These are phyloP conservation scores for Sporisorium graminicola DNA, from an alignment of 1,284 basidiomycete genomes.

Conservation along the genomic window DNA sequence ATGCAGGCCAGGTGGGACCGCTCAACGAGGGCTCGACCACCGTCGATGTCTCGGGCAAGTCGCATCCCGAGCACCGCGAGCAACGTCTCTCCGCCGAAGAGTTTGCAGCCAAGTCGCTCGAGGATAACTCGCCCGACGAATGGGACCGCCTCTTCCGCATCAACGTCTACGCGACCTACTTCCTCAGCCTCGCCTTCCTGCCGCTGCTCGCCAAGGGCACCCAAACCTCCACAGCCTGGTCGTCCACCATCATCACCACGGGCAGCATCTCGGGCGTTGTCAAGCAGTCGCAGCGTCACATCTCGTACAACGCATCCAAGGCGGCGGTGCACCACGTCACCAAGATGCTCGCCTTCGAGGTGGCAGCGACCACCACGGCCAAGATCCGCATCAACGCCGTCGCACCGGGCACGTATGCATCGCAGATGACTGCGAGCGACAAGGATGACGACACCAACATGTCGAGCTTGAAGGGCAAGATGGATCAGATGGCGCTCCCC, in stretches of 20 bases:
- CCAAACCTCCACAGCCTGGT: conserved; percentile 40
- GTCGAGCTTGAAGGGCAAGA: conserved; percentile 46
- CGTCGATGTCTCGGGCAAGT: conserved; percentile 34
- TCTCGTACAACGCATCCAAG: conserved; percentile 59
- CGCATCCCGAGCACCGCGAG: conserved; percentile 50
- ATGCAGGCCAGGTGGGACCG: conserved; percentile 53
- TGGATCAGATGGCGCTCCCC: conserved; percentile 48
- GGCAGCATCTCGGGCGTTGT: conserved; percentile 50
- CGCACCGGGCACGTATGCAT: conserved; percentile 58
- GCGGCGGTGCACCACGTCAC: conserved; percentile 57
- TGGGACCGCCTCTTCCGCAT: conserved; percentile 58
- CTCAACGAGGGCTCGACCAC: conserved; percentile 54
- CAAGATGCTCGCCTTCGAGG: conserved; percentile 48
- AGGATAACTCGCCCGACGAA: conserved; percentile 55
- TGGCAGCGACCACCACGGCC: conserved; percentile 42
- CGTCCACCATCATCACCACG: conserved; percentile 44
- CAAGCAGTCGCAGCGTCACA: conserved; percentile 53
- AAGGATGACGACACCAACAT: conserved; percentile 48
- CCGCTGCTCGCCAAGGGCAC: conserved; percentile 49
- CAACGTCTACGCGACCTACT: conserved; percentile 53
- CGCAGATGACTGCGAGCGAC: conserved; percentile 52
- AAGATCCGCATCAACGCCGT: conserved; percentile 59
- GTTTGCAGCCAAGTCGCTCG: conserved; percentile 45
- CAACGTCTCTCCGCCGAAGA: conserved; percentile 37
- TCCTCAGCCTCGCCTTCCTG: conserved; percentile 52